Conservation (phyloP, 2,329 filamentous ascomycete genomes). For the Pseudopithomyces maydicus region DNA sequence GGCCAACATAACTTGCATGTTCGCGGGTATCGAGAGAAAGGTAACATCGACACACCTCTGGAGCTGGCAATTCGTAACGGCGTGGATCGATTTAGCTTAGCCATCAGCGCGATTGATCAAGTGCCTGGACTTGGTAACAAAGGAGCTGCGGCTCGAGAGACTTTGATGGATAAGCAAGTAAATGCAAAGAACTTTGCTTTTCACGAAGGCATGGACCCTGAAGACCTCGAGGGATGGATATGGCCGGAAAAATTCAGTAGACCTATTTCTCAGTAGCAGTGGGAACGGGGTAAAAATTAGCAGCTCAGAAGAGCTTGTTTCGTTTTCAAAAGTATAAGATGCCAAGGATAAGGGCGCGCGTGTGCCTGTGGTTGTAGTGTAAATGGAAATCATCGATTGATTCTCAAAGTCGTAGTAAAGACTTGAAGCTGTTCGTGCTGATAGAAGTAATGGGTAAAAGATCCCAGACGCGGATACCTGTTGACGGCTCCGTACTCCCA, state of each 20-base stretch:
- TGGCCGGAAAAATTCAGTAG: constrained; percentile 58
- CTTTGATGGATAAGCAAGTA: constrained; percentile 68
- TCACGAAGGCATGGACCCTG: constrained; percentile 72
- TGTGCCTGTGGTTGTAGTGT: too few species aligned
- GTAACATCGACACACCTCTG: constrained; percentile 81
- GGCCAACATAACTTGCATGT: constrained; percentile 72
- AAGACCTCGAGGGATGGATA: constrained; percentile 67
- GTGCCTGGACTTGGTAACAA: constrained; percentile 67
- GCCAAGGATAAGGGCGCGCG: neutral
- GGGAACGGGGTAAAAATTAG: neutral
- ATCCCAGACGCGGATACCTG: neutral
- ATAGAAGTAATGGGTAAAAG: neutral
- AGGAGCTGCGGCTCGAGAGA: constrained; percentile 66
- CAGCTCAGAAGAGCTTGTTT: too few species aligned
- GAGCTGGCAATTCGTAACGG: constrained; percentile 79
- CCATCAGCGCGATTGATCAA: constrained; percentile 76
- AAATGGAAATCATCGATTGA: constrained; percentile 6
- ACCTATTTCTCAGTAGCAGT: neutral
- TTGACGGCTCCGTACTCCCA: neutral
- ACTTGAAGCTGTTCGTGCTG: neutral
- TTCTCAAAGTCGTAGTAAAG: neutral
- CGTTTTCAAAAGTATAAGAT: too few species aligned
- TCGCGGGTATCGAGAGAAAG: constrained; percentile 81
- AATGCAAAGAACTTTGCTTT: constrained; percentile 66
- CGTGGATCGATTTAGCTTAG: constrained; percentile 76